Conservation (phyloP, 495 filamentous ascomycete species). For the Penicillium soppii region DNA sequence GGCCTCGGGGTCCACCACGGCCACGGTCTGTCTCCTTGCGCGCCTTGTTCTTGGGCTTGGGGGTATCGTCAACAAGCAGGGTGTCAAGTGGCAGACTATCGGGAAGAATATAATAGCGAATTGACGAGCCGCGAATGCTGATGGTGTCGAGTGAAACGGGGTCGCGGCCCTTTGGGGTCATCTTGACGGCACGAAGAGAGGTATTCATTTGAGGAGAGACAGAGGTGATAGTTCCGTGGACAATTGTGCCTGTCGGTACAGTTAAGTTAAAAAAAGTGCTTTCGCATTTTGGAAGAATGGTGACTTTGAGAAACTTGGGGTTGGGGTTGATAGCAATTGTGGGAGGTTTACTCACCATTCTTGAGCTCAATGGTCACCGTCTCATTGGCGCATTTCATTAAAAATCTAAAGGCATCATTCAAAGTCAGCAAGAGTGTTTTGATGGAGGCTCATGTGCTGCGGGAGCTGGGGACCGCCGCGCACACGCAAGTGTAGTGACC, state of each 20-base stretch:
- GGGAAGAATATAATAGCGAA: conserved; percentile 91
- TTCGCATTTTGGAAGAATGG: conserved; percentile 10
- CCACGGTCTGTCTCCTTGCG: conserved; percentile 76
- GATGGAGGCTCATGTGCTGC: conserved; percentile 7
- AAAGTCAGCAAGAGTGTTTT: conserved; percentile 13
- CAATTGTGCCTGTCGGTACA: conserved; percentile 69
- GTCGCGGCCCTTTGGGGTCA: conserved; percentile 85
- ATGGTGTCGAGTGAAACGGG: conserved; percentile 88
- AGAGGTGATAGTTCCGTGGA: conserved; percentile 92
- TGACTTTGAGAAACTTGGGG: not conserved
- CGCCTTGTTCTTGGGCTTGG: conserved; percentile 99
- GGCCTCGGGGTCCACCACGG: conserved; percentile 55
- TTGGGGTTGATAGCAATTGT: not conserved
- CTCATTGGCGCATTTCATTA: conserved; percentile 99
- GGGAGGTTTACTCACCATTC: conserved; percentile 67
- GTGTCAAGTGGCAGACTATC: conserved; percentile 94
- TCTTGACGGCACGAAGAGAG: conserved; percentile 87
- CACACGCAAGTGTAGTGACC: conserved; percentile 29
- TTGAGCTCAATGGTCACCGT: conserved; percentile 97
- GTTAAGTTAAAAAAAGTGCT: not conserved
- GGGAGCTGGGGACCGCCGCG: conserved; percentile 7
- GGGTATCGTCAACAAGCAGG: conserved; percentile 89
- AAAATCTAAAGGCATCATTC: conserved; percentile 61
- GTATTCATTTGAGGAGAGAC: conserved; percentile 98
- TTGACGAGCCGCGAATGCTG: conserved; percentile 90